Evolutionary conservation across 257 asterid genomes (phyloP).

Genomic region (Nyctanthes arbortristis): DNA sequence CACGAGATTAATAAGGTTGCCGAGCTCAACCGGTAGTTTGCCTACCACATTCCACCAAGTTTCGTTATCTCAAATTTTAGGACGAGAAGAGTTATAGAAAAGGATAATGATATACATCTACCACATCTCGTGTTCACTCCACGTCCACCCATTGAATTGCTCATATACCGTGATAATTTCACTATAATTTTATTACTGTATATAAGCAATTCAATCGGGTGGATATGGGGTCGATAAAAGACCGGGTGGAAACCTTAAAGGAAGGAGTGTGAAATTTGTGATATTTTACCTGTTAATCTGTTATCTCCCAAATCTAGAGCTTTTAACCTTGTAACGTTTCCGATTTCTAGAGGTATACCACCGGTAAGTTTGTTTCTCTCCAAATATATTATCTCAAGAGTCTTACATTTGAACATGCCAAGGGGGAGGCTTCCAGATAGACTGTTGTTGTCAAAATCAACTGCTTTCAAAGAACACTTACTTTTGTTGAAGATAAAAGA

Average conservation of each 20-base stretch:
- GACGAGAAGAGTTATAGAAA: background rate
- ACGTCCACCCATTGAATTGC: too few relatives aligned
- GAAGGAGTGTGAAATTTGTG: too few relatives aligned
- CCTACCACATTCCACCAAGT: constrained; percentile 28
- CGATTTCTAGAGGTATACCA: background rate
- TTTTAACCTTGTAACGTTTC: constrained; percentile 25
- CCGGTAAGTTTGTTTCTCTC: constrained; percentile 35
- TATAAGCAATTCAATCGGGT: too few relatives aligned
- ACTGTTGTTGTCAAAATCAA: constrained; percentile 32
- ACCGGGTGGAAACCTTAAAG: too few relatives aligned
- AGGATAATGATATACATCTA: too few relatives aligned
- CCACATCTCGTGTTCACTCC: too few relatives aligned
- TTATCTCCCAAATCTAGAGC: background rate
- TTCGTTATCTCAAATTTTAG: too few relatives aligned
- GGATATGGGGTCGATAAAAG: too few relatives aligned
- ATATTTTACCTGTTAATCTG: constrained; percentile 30
- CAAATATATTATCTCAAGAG: constrained; percentile 28
- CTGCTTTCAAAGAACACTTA: constrained; percentile 7
- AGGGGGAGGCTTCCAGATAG: constrained; percentile 46
- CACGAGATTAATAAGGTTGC: constrained; percentile 11
- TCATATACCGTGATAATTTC: too few relatives aligned
- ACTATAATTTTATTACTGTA: too few relatives aligned
- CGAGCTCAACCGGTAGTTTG: constrained; percentile 30
- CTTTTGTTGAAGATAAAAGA: constrained; percentile 19
- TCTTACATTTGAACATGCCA: constrained; percentile 30